A percentile compares a stretch with the other conserved stretches of the same genome.
phyloP scores from a whole-genome alignment of 345 rosid genomes.

The Bruguiera parviflora region DNA sequence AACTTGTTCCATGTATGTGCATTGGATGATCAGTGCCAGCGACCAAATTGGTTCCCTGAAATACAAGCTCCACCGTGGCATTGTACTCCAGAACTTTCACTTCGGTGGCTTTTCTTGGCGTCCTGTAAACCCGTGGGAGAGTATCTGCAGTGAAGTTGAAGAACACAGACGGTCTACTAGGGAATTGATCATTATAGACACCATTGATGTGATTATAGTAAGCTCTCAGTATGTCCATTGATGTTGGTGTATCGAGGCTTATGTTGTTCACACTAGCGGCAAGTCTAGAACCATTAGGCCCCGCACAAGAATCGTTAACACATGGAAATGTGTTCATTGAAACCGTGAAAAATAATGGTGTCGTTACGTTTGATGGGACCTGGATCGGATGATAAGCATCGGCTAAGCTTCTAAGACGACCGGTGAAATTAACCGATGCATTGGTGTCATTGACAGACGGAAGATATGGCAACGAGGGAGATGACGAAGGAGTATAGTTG shows the following conservation, averaged over 20 bases:
- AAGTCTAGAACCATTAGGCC: slow-evolving; percentile 23
- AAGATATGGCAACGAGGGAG: slow-evolving; percentile 40
- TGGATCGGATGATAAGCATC: slow-evolving; percentile 20
- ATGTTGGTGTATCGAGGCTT: slow-evolving; percentile 28
- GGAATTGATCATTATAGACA: slow-evolving; percentile 40
- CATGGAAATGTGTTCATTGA: slow-evolving; percentile 40
- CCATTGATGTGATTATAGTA: slow-evolving; percentile 35
- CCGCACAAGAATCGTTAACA: slow-evolving; percentile 19
- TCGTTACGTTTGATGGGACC: slow-evolving; percentile 37
- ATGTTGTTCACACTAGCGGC: slow-evolving; percentile 47
- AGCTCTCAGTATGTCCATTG: slow-evolving; percentile 36
- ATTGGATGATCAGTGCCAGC: slow-evolving; percentile 36
- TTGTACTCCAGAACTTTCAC: slow-evolving; percentile 30
- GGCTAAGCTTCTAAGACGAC: slow-evolving; percentile 23
- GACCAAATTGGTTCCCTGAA: slow-evolving; percentile 35
- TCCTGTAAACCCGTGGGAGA: slow-evolving; percentile 30
- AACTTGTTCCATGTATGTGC: slow-evolving; percentile 36
- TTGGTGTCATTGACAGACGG: slow-evolving; percentile 36
- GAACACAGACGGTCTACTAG: slow-evolving; percentile 34
- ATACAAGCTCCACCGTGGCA: slow-evolving; percentile 28
- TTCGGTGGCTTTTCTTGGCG: slow-evolving; percentile 33
- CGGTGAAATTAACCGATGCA: slow-evolving; percentile 29
- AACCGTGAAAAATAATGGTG: slow-evolving; percentile 31
- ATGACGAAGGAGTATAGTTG: slow-evolving; percentile 11
- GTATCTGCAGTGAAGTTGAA: slow-evolving; percentile 47